Percentiles rank a stretch among this genome's conserved stretches.
These are phyloP conservation scores for Solanum chilense DNA, from an alignment of 257 asterid species.

Conservation along the genomic window DNA sequence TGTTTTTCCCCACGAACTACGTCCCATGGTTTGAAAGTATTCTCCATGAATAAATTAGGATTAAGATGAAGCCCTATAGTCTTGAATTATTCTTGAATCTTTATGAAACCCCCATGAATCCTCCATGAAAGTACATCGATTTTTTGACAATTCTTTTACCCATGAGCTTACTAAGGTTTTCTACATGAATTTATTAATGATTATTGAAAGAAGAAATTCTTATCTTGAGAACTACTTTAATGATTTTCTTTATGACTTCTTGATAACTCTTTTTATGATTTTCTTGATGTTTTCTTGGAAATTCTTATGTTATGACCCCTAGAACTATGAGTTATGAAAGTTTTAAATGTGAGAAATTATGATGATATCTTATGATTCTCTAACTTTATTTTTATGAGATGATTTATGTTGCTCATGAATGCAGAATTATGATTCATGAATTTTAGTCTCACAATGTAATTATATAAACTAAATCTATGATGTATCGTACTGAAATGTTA, in stretches of 20 bases:
- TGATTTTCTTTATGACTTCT: neutral
- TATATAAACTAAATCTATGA: neutral
- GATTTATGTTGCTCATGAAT: neutral
- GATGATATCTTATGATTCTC: neutral
- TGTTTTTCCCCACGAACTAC: no score
- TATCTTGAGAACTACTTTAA: neutral
- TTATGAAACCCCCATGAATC: no score
- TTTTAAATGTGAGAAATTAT: neutral
- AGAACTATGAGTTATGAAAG: neutral
- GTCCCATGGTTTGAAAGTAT: neutral
- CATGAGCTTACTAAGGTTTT: neutral
- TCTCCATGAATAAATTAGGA: neutral
- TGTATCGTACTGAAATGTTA: neutral
- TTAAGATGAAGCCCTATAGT: neutral
- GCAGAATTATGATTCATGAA: neutral
- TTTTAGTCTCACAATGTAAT: no score
- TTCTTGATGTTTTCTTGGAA: no score
- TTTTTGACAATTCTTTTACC: neutral
- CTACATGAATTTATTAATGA: neutral
- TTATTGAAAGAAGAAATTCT: no score
- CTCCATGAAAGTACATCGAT: neutral
- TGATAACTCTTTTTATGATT: no score
- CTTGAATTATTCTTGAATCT: neutral
- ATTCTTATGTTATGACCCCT: neutral
- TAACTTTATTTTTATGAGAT: no score